Conservation (phyloP, 208 protist genomes). For the Vickermania ingenoplastis region DNA sequence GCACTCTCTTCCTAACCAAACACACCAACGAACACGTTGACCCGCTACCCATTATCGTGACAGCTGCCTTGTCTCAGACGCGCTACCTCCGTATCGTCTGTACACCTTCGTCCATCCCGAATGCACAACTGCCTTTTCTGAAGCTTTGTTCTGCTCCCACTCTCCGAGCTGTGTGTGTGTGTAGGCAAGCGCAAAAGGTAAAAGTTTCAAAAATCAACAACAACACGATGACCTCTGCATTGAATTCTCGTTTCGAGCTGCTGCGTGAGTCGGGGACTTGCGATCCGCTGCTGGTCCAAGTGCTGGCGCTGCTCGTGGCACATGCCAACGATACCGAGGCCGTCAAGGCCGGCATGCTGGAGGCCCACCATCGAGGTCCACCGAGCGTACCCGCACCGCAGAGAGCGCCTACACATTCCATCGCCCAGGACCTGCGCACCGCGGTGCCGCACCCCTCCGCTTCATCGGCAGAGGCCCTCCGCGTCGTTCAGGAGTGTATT, state of each 20-base stretch:
- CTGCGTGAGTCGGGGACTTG: conserved; percentile 53
- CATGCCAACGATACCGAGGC: conserved; percentile 75
- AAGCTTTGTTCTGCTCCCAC: too few relatives aligned
- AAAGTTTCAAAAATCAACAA: background rate
- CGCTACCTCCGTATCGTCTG: too few relatives aligned
- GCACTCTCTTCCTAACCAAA: too few relatives aligned
- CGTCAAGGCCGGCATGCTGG: conserved; percentile 52
- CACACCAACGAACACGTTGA: too few relatives aligned
- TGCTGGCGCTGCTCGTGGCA: conserved; percentile 57
- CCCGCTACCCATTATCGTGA: too few relatives aligned
- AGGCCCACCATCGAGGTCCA: background rate
- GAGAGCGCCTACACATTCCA: conserved; percentile 5
- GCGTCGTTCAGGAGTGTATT: conserved; percentile 19
- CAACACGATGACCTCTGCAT: conserved; percentile 14
- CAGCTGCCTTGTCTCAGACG: too few relatives aligned
- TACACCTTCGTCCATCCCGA: too few relatives aligned
- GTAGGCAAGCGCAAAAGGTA: too few relatives aligned
- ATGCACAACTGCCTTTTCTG: too few relatives aligned
- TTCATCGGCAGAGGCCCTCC: background rate
- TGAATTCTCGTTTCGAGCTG: conserved; percentile 61
- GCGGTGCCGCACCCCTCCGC: conserved; percentile 12
- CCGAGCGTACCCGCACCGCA: too few relatives aligned
- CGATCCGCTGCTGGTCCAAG: conserved; percentile 53
- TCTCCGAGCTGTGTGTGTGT: too few relatives aligned
- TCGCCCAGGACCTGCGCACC: conserved; percentile 16